Evolutionary conservation across 2,329 filamentous ascomycete species (phyloP), one percentile per base, ranked within the genome.

Genomic region (Aspergillus ochraceoroseus): DNA sequence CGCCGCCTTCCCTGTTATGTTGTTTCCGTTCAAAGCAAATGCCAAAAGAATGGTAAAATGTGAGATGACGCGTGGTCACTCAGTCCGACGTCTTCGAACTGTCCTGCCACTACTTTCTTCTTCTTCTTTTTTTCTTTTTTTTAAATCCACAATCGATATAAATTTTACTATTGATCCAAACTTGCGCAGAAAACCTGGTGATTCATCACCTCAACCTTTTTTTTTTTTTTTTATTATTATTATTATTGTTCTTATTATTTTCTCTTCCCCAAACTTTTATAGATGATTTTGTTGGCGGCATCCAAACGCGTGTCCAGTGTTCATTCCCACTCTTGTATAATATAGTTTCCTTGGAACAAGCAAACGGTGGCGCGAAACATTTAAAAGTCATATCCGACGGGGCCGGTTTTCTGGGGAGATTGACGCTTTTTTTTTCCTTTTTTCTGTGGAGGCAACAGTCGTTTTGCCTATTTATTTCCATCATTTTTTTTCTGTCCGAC

Each of bases 281-380:
- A 54, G 51, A 54, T 35, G 38, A 44, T 47, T 40, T 46, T 26
- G 31, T 48, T 41, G 41, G 34, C 32, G 31, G 33, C 39, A 31
- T 34, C 30, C 36, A 34, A 32, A 26, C 43, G 31, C 40, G 31
- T 45, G 32, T 36, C 46, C 37, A 43, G 28, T 44, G 41, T 46
- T 47, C 32, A 22, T 40, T 47, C 43, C 40, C 39, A 41, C 40
- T 52, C 29, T 38, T 54, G 51, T 54, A 54, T 54, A 54, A 44
- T 53, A 54, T 44, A 42, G 26, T 41, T 32, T 38, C 42, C 20
- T 49, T 45, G 25, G 43, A 46, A 38, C 35, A 41, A 47, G 36
- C 23, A 41, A 40, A 14, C 26, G 40, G 41, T 47, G 49, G 45
- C 31, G 42, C 39, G 44, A 47, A 38, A 45, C 31, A 41, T 45